Evolutionary conservation across 2,329 filamentous ascomycete species (phyloP), one percentile per base, ranked within the genome.

Genomic region (Trichophyton rubrum): DNA sequence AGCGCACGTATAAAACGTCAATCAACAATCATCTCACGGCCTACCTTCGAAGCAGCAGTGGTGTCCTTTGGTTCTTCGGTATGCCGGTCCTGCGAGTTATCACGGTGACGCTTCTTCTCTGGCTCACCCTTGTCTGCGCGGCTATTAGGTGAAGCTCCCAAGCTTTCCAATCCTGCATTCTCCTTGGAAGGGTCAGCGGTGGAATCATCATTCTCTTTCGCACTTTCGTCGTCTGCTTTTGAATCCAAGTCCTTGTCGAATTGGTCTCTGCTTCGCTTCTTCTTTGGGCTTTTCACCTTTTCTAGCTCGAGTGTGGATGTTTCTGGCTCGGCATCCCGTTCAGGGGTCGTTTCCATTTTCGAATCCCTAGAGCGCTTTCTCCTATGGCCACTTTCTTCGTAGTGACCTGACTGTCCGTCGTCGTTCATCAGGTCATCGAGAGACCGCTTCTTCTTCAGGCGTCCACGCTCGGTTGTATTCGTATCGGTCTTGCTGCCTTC

Each of bases 231-330:
- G 6, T 11, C 63, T 15, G 57, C 35, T 30, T 69, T 70, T 17
- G 65, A 22, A 35, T 69, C 64, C 33, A 41, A 20, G 30, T 72
- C 72, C 35, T 71, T 69, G 61, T 76, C 74, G 43, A 77, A 66
- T 57, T 76, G 71, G 49, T 77, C 75, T 57, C 72, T 66, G 61
- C 75, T 77, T 60, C 75, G 68, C 64, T 77, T 77, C 67, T 77
- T 77, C 64, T 72, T 75, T 8, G 73, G 73, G 59, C 68, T 74
- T 59, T 67, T 63, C 27, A 68, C 67, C 59, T 65, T 69, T 59
- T 63, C 63, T 5, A 59, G 13, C 17, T 61, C 55, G 5, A 49
- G 24, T 40, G 58, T 20, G 17, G 61, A 53, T 13, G 58, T 62
- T 40, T 47, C 24, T 15, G 49, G 22, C 33, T 55, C 51, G 11